Conservation (phyloP, 2,329 filamentous ascomycete species). For the Cordyceps javanica region DNA sequence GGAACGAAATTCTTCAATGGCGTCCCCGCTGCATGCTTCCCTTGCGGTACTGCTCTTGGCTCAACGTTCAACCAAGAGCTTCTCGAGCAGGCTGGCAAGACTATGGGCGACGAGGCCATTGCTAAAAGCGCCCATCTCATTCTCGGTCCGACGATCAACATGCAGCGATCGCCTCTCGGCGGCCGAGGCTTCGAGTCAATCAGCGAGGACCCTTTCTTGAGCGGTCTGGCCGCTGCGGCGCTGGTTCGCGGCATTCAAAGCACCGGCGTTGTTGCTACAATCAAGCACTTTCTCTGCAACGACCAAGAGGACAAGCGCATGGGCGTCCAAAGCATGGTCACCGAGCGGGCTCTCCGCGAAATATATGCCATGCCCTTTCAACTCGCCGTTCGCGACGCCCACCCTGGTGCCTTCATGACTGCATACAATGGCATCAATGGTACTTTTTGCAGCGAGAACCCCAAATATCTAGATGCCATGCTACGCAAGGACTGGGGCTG, state of each 20-base stretch:
- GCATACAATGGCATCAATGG: slow-evolving; percentile 55
- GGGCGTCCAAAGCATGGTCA: slow-evolving; percentile 48
- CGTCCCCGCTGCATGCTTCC: slow-evolving; percentile 52
- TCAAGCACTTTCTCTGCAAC: slow-evolving; percentile 58
- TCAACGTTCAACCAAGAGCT: slow-evolving; percentile 52
- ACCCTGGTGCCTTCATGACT: slow-evolving; percentile 52
- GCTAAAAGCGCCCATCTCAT: slow-evolving; percentile 53
- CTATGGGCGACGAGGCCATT: slow-evolving; percentile 48
- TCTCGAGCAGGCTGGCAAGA: slow-evolving; percentile 42
- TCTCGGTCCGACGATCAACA: slow-evolving; percentile 58
- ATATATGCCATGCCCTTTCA: slow-evolving; percentile 55
- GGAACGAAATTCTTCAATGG: slow-evolving; percentile 65
- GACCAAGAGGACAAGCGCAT: slow-evolving; percentile 55
- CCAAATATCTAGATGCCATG: slow-evolving; percentile 42
- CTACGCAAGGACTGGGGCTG: slow-evolving; percentile 53
- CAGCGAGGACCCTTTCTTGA: slow-evolving; percentile 51
- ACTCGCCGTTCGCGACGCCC: slow-evolving; percentile 45
- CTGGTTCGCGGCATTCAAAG: slow-evolving; percentile 50
- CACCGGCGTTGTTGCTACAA: slow-evolving; percentile 48
- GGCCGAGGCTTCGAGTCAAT: slow-evolving; percentile 56
- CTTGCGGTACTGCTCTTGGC: slow-evolving; percentile 51
- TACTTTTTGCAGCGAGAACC: slow-evolving; percentile 48
- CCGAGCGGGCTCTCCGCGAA: slow-evolving; percentile 50
- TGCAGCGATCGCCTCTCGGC: slow-evolving; percentile 54
- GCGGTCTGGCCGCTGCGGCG: slow-evolving; percentile 47